Base-by-base conservation (phyloP, 2,329 filamentous ascomycete species). In the Pyrenochaeta sp. region DNA sequence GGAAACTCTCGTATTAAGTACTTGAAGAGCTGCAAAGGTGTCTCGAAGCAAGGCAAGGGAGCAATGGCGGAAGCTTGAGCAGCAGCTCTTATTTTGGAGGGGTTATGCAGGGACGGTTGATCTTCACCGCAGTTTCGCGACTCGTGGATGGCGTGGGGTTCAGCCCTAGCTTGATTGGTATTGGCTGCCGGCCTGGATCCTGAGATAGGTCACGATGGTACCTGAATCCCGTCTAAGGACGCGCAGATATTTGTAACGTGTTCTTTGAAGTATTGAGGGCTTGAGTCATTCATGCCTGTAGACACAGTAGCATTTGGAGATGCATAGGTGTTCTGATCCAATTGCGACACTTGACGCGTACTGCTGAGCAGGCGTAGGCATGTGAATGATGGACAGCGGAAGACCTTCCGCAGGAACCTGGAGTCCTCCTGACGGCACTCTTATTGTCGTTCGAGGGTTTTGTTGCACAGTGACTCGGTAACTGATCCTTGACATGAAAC, bases 121-220 rank as follows among this genome's bases (percentile, higher is more conserved):
- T 57, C 56, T 56, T 69, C 65, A 68, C 66, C 67, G 66, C 63
- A 63, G 51, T 54, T 58, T 58, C 50, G 50, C 52, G 46, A 39
- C 27, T 52, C 54, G 40, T 45, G 44, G 53, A 57, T 55, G 9
- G 59, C 64, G 65, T 66, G 67, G 64, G 64, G 66, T 59, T n/a
- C 43, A 46, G 39, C 48, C 59, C 59, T 63, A 64, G 50, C 62
- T 53, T n/a, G 10, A 52, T 59, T 56, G 32, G 52, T 48, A 40
- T 42, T 55, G 54, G 61, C 39, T 37, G 50, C 45, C 36, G 28
- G 22, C 46, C 49, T 54, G 47, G 58, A 54, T 46, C 52, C 57
- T 59, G 57, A 36, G 27, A 34, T 28, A 46, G 57, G 53, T 59
- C 50, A 56, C 57, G 47, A 55, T 53, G 52, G 52, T 47, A 50